Evolutionary conservation across 257 asterid species (phyloP), one percentile per base, ranked within the genome.

Genomic region (Ocimum tenuiflorum): DNA sequence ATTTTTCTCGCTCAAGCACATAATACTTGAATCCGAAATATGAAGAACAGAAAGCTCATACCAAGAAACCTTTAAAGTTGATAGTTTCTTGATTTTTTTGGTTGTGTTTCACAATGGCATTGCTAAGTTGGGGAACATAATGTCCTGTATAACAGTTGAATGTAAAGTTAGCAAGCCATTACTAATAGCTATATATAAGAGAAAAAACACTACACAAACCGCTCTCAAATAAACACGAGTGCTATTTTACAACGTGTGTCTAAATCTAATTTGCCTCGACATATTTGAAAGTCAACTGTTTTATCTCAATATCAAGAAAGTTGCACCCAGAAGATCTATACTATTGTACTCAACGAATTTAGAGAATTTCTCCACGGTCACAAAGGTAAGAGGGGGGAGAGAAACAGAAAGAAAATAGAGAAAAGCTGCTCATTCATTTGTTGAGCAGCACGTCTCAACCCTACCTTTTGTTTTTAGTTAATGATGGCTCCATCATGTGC

Each of bases 101-200:
- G 74, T 90, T 94, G 88, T 89, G 73, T 75, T 78, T 69, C 73
- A 88, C 91, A 31, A 94, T 82, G 56, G 95, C 91, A 78, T 86
- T 95, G 83, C 94, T 86, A 69, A 94, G 83, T 77, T 94, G 97
- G 78, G 97, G 99, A 79, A 86, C 95, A 75, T 94, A 90, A 71
- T 94, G 99, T 47, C 99, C 99, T 90, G 84, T 17, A 74, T 58
- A 71, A 23, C 31, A 33, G 51, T 71, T 22, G 13, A 48, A 20
- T 8, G 43, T 14, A 62, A 33, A 68, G 14, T 39, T n/a, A 29
- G 12, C 63, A 71, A 56, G 36, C 7, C 8, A 4, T 3, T 43
- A 38, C n/a, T 39, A 57, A 29, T 19, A 38, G 35, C 56, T 23
- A 27, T 7, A n/a, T 29, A 52, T 14, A 58, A 59, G 61, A 22